Percentiles rank a stretch among this genome's conserved stretches.
These are phyloP conservation scores for Phytophthora lateralis DNA, from an alignment of 352 stramenopile species.

Conservation along the genomic window DNA sequence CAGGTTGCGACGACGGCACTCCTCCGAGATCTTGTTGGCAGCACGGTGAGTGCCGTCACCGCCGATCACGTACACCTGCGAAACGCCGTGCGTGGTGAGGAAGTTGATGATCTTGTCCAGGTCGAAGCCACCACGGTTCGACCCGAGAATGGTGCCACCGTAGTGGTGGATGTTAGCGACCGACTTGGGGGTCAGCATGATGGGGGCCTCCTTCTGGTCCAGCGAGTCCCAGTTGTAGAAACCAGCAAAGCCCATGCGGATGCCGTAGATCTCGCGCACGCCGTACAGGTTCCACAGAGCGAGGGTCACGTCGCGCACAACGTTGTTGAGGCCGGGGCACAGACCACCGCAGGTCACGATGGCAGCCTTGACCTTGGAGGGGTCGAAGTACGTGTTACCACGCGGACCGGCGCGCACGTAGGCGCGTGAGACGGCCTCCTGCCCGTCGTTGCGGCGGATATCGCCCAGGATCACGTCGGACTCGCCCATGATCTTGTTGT, in stretches of 20 bases:
- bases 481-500: slow-evolving; percentile 88
- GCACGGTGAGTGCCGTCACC: slow-evolving; percentile 98
- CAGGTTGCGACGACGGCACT: slow-evolving; percentile 75
- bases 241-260: slow-evolving; percentile 81
- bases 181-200: slow-evolving; percentile 74
- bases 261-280: slow-evolving; percentile 83
- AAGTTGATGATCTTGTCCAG: slow-evolving; percentile 97
- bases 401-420: slow-evolving; percentile 84
- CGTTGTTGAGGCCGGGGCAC: slow-evolving; percentile 98
- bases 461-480: slow-evolving; percentile 85
- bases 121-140: slow-evolving; percentile 96
- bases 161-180: slow-evolving; percentile 88
- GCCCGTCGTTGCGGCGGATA: slow-evolving; percentile 72
- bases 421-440: slow-evolving; percentile 71
- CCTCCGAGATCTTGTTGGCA: slow-evolving; percentile 91
- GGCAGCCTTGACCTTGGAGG: slow-evolving; percentile 79
- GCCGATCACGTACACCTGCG: slow-evolving; percentile 97
- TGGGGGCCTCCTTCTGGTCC: slow-evolving; percentile 76
- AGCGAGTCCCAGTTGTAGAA: slow-evolving; percentile 86
- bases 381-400: slow-evolving; percentile 76
- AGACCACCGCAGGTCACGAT: slow-evolving; percentile 95
- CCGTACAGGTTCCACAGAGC: slow-evolving; percentile 91
- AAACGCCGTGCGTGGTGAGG: slow-evolving; percentile 88
- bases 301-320: slow-evolving; percentile 96
- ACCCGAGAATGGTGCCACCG: slow-evolving; percentile 95